Percentiles rank a stretch among this genome's conserved stretches.
These are phyloP conservation scores for Sisymbrium irio DNA, from an alignment of 345 rosid species.

Conservation along the genomic window DNA sequence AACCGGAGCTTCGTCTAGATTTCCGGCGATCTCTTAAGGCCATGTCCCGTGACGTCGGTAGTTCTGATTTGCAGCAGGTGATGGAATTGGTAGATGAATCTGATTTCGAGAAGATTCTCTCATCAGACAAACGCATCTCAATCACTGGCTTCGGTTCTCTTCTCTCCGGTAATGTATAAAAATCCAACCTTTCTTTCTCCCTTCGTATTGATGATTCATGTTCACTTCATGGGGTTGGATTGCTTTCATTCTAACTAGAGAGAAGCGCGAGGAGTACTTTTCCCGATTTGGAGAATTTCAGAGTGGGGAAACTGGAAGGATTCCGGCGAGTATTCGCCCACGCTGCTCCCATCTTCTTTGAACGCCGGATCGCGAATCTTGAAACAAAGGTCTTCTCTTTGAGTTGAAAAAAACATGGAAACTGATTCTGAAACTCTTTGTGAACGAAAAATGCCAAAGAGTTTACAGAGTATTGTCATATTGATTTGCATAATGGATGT, in stretches of 20 bases:
- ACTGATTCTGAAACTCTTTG: background rate
- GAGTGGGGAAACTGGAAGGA: conserved; percentile 70
- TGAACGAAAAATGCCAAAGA: background rate
- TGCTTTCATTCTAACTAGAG: conserved; percentile 37
- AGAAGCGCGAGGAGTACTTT: conserved; percentile 88
- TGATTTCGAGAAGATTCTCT: conserved; percentile 54
- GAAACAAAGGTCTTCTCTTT: conserved; percentile 62
- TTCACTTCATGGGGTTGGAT: background rate
- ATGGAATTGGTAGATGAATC: conserved; percentile 51
- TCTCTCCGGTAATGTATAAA: conserved; percentile 67
- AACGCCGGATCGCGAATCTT: conserved; percentile 86
- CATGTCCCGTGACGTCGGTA: conserved; percentile 26
- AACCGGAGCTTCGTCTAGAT: conserved; percentile 17
- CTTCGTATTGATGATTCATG: background rate
- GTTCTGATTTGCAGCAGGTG: conserved; percentile 23
- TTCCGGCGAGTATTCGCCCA: conserved; percentile 88
- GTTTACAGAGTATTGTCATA: background rate
- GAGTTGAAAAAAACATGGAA: background rate
- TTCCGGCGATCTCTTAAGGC: conserved; percentile 19
- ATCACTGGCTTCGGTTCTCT: conserved; percentile 95
- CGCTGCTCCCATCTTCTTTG: conserved; percentile 85
- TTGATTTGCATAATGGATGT: background rate
- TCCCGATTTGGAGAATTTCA: conserved; percentile 71
- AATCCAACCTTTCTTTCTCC: background rate
- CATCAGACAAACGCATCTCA: conserved; percentile 68